These are phyloP conservation scores for Xylaria sp. DNA, from an alignment of 2,329 filamentous ascomycete genomes.

Conservation along the genomic window DNA sequence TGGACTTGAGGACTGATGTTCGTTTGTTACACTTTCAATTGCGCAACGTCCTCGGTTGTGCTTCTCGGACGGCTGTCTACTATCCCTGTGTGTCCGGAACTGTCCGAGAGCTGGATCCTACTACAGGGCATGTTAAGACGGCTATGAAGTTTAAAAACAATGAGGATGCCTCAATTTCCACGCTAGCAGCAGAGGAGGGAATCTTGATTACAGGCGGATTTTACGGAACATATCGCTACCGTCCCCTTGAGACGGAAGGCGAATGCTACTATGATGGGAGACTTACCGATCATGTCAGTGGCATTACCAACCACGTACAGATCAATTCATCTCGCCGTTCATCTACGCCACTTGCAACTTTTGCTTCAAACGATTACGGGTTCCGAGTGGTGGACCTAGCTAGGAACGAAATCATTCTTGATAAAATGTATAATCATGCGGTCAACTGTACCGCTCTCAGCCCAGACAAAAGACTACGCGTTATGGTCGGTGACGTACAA, in stretches of 20 bases:
- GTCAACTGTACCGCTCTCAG: conserved; percentile 80
- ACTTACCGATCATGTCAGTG: conserved; percentile 60
- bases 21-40: conserved; percentile 73
- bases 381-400: conserved; percentile 68
- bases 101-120: conserved; percentile 64
- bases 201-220: conserved; percentile 70
- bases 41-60: conserved; percentile 68
- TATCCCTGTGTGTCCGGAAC: conserved; percentile 61
- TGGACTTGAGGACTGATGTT: conserved; percentile 64
- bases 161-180: conserved; percentile 58
- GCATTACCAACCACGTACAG: conserved; percentile 74
- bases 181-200: conserved; percentile 62
- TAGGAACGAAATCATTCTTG: conserved; percentile 67
- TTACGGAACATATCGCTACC: conserved; percentile 64
- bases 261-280: conserved; percentile 55
- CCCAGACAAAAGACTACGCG: conserved; percentile 75
- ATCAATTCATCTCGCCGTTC: conserved; percentile 65
- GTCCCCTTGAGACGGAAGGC: conserved; percentile 56
- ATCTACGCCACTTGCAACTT: conserved; percentile 64
- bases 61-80: conserved; percentile 65
- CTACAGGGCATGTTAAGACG: conserved; percentile 57
- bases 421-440: conserved; percentile 65
- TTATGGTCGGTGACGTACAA: conserved; percentile 75
- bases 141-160: conserved; percentile 57
- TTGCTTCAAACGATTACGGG: conserved; percentile 70